Evolutionary conservation across 2,329 filamentous ascomycete species (phyloP).

Genomic region (Diaporthe sp.): DNA sequence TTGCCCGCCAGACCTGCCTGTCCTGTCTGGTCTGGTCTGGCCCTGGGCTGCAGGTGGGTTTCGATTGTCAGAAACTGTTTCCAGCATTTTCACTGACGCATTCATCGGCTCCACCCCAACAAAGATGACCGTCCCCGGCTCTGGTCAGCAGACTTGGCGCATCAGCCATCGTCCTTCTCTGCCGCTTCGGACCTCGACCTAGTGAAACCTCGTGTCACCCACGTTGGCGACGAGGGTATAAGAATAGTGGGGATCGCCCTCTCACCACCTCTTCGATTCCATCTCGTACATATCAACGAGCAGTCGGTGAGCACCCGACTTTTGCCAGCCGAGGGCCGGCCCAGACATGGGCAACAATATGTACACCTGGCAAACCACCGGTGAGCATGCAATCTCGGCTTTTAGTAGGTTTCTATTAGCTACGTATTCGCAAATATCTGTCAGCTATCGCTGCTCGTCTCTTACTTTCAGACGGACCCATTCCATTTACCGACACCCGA

Average conservation of each 20-base stretch:
- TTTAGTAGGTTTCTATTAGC: slow-evolving; percentile 22
- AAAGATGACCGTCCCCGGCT: background rate
- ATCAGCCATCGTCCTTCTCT: slow-evolving; percentile 14
- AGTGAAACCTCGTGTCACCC: slow-evolving; percentile 34
- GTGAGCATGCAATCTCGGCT: slow-evolving; percentile 4
- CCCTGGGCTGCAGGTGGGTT: background rate
- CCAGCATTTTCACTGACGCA: slow-evolving; percentile 4
- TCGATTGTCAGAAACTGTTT: slow-evolving; percentile 3
- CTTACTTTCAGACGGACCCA: slow-evolving; percentile 8
- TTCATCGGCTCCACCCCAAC: slow-evolving; percentile 4
- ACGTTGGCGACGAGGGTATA: slow-evolving; percentile 31
- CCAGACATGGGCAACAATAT: background rate
- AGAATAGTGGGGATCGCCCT: slow-evolving; percentile 28
- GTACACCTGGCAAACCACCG: slow-evolving; percentile 3
- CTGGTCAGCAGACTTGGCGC: slow-evolving; percentile 34
- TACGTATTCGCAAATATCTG: slow-evolving; percentile 11
- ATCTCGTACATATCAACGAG: slow-evolving; percentile 16
- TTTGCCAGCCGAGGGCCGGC: slow-evolving; percentile 14
- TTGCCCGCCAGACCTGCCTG: background rate
- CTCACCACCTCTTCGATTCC: slow-evolving; percentile 27
- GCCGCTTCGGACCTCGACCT: slow-evolving; percentile 27
- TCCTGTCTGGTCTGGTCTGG: background rate
- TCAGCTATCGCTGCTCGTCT: slow-evolving; percentile 15
- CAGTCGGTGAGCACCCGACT: slow-evolving; percentile 25
- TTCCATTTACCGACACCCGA: slow-evolving; percentile 21